phyloP scores from a whole-genome alignment of 129 eudicot species.

The Dittrichia graveolens region DNA sequence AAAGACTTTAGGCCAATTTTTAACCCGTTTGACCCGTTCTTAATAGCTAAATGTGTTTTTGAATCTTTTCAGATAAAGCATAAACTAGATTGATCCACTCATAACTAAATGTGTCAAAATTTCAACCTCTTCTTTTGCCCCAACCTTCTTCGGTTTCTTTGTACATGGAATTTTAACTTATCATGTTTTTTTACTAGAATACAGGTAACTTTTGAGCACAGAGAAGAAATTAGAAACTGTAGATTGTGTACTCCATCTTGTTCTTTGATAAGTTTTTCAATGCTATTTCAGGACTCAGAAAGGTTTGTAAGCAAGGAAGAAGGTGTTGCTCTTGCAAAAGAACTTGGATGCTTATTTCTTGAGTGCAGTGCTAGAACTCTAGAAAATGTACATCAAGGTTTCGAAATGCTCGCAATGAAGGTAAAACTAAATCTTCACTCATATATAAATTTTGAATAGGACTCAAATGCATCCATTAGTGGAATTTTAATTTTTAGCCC shows the following conservation, averaged over 20 bases:
- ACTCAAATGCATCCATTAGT: neutral
- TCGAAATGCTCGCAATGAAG: slow-evolving; percentile 68
- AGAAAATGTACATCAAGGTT: slow-evolving; percentile 64
- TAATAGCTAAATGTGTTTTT: neutral
- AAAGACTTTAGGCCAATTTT: too few species aligned
- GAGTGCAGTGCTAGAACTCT: slow-evolving; percentile 82
- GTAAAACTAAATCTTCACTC: slow-evolving; percentile 8
- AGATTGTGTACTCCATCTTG: neutral
- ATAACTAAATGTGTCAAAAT: neutral
- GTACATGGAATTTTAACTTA: too few species aligned
- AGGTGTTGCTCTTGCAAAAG: slow-evolving; percentile 62
- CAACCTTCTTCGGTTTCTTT: too few species aligned
- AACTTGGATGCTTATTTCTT: slow-evolving; percentile 60
- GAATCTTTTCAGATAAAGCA: neutral
- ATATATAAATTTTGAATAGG: neutral
- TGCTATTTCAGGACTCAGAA: slow-evolving; percentile 59
- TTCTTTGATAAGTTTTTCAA: neutral
- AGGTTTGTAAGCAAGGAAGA: slow-evolving; percentile 74
- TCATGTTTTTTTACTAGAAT: too few species aligned
- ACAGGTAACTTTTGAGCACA: too few species aligned
- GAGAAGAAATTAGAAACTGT: neutral
- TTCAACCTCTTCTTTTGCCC: neutral
- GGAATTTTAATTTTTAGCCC: too few species aligned
- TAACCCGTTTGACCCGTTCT: too few species aligned
- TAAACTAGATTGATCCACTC: neutral